Base-by-base conservation (phyloP, 306 rosid species). In the Medicago ruthenica region DNA sequence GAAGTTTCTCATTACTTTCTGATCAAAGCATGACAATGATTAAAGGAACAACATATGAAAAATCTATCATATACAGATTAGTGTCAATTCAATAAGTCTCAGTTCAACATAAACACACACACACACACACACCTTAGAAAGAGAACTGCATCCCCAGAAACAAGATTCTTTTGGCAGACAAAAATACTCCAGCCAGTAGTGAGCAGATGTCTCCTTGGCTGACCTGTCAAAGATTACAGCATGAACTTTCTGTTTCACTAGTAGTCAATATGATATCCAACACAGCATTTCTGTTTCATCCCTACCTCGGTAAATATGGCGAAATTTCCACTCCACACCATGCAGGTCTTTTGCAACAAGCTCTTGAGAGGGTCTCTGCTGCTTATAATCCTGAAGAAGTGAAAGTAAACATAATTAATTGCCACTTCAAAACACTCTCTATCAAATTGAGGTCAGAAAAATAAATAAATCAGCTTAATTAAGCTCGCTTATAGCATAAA, bases 101-200 rank as follows among this genome's bases (percentile, higher is more conserved):
- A 51, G 39, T 20, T 74, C 14, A 51, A 59, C 74, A 83, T 8
- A 67, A 55, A 55, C 5, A 45, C 51, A 72, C 34, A 44, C 79
- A 91, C 98, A 55, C 5, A 45, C 51, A 72, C 34, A 44, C 79
- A 91, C 98, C 98, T 88, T 67, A 94, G 76, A 85, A 94, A 94
- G 76, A 94, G 98, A 82, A 94, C 98, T 11, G 97, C 98, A 85
- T 94, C 98, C 12, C 98, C 98, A 27, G 98, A 90, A 76, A 91
- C 90, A 73, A 94, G 94, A 87, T 84, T 91, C 90, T 94, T 94
- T 84, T 90, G 98, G 89, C 93, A 87, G 41, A 94, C 97, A 72
- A 94, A 94, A 86, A 87, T 76, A 85, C 98, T 94, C 98, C 98
- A 94, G 47, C 98, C 97, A 13, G 98, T 94, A 62, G 97, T 94